These are phyloP conservation scores for Amanita brunnescens DNA, from an alignment of 768 basidiomycete genomes.

Conservation along the genomic window DNA sequence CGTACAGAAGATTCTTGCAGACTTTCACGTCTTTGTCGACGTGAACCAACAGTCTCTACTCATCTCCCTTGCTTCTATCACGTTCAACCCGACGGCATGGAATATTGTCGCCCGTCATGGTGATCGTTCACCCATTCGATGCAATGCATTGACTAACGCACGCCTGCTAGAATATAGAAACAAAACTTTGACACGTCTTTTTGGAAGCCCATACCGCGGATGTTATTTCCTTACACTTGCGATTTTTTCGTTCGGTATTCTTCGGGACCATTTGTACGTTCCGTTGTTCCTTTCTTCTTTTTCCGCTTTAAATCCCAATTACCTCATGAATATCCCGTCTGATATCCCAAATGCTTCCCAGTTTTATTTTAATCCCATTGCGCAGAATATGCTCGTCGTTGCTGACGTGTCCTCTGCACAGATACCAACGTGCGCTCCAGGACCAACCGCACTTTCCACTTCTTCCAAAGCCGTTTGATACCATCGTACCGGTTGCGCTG, in stretches of 20 bases:
- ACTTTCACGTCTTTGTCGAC: constrained; percentile 36
- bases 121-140: constrained; percentile 17
- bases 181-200: constrained; percentile 79
- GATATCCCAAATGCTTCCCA: too few relatives aligned
- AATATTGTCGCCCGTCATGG: constrained; percentile 92
- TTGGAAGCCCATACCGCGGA: constrained; percentile 62
- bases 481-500: constrained; percentile 47
- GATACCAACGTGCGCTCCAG: constrained; percentile 65
- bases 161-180: constrained; percentile 50
- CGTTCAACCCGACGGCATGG: constrained; percentile 94
- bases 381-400: too few relatives aligned
- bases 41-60: constrained; percentile 55
- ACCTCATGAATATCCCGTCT: too few relatives aligned
- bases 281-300: not conserved
- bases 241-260: constrained; percentile 80
- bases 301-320: not conserved
- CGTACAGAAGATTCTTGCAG: not conserved
- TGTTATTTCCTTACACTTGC: constrained; percentile 81
- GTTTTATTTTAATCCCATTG: too few relatives aligned
- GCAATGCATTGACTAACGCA: not conserved
- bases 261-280: constrained; percentile 80
- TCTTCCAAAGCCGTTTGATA: constrained; percentile 58
- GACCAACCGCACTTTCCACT: constrained; percentile 67
- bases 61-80: constrained; percentile 57
- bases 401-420: constrained; percentile 24